Evolutionary conservation across 2,329 filamentous ascomycete genomes (phyloP).

Genomic region (Aureobasidium sp.): DNA sequence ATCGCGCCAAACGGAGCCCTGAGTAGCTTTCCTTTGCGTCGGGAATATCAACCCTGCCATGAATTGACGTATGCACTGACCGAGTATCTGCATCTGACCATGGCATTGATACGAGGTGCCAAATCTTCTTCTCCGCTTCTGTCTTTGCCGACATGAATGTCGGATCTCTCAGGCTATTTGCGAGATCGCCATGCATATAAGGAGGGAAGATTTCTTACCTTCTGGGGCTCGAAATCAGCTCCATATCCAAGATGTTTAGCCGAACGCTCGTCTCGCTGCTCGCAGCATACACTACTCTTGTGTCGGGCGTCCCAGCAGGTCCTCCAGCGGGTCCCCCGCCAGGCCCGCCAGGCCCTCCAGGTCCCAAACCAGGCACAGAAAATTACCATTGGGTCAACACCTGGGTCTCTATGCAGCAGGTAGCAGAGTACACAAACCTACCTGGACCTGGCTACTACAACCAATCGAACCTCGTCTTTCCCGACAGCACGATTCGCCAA

Average conservation of each 20-base stretch:
- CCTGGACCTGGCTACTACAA: neutral
- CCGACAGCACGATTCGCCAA: neutral
- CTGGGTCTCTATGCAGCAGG: neutral
- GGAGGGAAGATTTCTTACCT: no score
- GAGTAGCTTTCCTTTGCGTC: neutral
- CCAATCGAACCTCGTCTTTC: neutral
- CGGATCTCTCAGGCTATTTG: neutral
- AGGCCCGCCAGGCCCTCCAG: neutral
- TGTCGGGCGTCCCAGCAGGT: neutral
- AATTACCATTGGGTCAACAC: neutral
- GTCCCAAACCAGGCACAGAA: neutral
- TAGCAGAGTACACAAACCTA: neutral
- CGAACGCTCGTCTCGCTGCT: neutral
- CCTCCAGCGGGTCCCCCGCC: no score
- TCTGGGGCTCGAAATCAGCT: neutral
- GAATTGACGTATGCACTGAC: neutral
- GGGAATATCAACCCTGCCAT: neutral
- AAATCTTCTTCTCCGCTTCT: neutral
- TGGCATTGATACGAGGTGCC: neutral
- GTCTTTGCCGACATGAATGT: neutral
- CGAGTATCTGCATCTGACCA: neutral
- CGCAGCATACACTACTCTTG: neutral
- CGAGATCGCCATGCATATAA: neutral
- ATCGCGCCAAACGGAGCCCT: neutral
- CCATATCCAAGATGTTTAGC: neutral